Evolutionary conservation across 2,329 filamentous ascomycete genomes (phyloP).

Genomic region (Cercospora janseana): DNA sequence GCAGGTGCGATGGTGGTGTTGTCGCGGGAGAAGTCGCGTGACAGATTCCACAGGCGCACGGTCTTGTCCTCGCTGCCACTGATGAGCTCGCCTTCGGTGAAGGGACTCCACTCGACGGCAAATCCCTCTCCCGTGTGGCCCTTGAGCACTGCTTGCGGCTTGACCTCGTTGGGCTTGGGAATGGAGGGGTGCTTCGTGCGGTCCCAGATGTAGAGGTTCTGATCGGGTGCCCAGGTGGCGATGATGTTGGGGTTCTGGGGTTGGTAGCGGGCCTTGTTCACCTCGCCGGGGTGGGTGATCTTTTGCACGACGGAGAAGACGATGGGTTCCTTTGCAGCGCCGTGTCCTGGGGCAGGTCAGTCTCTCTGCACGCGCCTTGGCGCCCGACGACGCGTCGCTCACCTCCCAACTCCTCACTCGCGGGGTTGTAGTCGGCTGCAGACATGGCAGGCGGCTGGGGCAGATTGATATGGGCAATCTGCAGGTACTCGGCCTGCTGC

Average conservation of each 20-base stretch:
- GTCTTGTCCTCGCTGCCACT: slow-evolving; percentile 92
- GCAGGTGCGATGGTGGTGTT: slow-evolving; percentile 69
- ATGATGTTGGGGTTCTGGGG: slow-evolving; percentile 97
- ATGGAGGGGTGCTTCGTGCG: slow-evolving; percentile 85
- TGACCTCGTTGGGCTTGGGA: slow-evolving; percentile 59
- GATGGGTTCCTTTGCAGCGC: slow-evolving; percentile 71
- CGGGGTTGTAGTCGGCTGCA: slow-evolving; percentile 83
- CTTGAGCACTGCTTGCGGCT: slow-evolving; percentile 77
- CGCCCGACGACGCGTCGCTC: background rate
- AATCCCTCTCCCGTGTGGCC: slow-evolving; percentile 90
- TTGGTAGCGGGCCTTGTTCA: slow-evolving; percentile 98
- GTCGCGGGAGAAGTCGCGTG: slow-evolving; percentile 63
- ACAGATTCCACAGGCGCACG: slow-evolving; percentile 89
- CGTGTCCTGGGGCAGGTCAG: slow-evolving; percentile 56
- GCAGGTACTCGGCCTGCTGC: slow-evolving; percentile 81
- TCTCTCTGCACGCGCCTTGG: background rate
- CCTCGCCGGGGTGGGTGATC: slow-evolving; percentile 93
- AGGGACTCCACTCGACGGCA: slow-evolving; percentile 88
- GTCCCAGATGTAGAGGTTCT: slow-evolving; percentile 88
- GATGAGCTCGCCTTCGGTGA: slow-evolving; percentile 74
- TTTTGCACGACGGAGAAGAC: slow-evolving; percentile 92
- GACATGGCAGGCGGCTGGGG: slow-evolving; percentile 74
- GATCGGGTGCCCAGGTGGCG: slow-evolving; percentile 85
- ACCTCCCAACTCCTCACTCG: slow-evolving; percentile 84
- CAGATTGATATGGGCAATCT: slow-evolving; percentile 91